phyloP scores from a whole-genome alignment of 306 rosid genomes.

The Rosa persica region DNA sequence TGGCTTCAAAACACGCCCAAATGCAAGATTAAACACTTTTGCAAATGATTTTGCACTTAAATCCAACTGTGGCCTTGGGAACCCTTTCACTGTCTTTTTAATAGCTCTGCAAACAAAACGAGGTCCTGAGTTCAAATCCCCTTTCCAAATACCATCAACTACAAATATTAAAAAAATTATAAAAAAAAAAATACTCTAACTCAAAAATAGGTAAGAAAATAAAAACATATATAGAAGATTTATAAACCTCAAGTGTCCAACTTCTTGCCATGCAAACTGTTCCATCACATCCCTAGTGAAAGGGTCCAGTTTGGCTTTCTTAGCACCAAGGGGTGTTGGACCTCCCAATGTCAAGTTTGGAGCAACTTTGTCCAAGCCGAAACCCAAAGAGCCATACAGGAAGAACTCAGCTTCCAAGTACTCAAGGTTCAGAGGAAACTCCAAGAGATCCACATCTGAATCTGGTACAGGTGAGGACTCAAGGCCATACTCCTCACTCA shows the following conservation, averaged over 20 bases:
- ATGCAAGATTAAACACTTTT: constrained; percentile 44
- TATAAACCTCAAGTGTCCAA: constrained; percentile 67
- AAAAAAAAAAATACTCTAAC: too few relatives aligned
- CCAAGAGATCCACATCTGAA: constrained; percentile 45
- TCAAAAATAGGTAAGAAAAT: background rate
- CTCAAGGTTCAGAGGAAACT: constrained; percentile 65
- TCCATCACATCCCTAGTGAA: constrained; percentile 41
- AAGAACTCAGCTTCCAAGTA: constrained; percentile 76
- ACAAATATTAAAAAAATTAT: too few relatives aligned
- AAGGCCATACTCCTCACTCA: background rate
- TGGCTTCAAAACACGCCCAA: constrained; percentile 48
- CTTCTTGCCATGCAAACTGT: constrained; percentile 69
- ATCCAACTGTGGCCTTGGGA: constrained; percentile 75
- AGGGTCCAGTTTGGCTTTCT: constrained; percentile 34
- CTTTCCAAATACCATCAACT: too few relatives aligned
- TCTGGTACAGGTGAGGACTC: background rate
- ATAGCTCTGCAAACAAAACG: constrained; percentile 52
- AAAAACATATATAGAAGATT: background rate
- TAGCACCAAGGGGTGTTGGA: constrained; percentile 59
- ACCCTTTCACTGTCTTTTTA: constrained; percentile 46
- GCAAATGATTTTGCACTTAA: constrained; percentile 54
- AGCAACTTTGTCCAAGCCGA: constrained; percentile 53
- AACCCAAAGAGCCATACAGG: constrained; percentile 51
- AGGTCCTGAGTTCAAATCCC: background rate
- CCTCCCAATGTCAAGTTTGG: constrained; percentile 53